Conservation (phyloP, 768 basidiomycete genomes). For the Boletus subcaerulescens region DNA sequence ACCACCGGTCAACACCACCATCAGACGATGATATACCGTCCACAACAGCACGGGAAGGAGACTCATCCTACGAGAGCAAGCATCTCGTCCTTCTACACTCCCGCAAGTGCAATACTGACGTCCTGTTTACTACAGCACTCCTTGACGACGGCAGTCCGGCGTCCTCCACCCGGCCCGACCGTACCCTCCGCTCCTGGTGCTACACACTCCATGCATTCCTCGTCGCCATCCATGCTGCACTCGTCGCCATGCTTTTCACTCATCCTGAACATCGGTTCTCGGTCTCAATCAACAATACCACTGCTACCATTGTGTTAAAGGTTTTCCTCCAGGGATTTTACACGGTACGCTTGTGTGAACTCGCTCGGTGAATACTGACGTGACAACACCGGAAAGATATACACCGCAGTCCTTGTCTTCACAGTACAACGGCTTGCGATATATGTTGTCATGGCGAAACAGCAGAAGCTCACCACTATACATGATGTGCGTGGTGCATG, state of each 20-base stretch:
- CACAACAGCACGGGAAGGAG: too few species aligned
- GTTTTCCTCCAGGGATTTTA: not conserved
- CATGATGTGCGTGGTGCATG: slow-evolving; percentile 22
- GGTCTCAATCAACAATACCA: not conserved
- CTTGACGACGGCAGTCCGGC: too few species aligned
- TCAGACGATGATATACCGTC: too few species aligned
- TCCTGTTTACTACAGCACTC: too few species aligned
- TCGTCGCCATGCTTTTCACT: not conserved
- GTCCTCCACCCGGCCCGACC: too few species aligned
- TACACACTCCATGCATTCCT: not conserved
- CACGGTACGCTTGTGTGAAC: not conserved
- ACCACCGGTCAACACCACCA: too few species aligned
- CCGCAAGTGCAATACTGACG: too few species aligned
- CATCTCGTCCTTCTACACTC: too few species aligned
- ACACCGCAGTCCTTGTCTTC: slow-evolving; percentile 13
- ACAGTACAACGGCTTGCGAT: slow-evolving; percentile 13
- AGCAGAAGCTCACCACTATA: slow-evolving; percentile 15
- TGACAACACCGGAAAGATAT: slow-evolving; percentile 7
- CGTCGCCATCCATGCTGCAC: not conserved
- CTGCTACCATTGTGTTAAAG: not conserved
- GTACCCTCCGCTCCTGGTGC: not conserved
- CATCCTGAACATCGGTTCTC: not conserved
- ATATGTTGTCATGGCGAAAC: not conserved
- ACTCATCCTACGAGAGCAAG: too few species aligned
- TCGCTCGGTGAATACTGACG: not conserved